Evolutionary conservation across 345 rosid genomes (phyloP).

Genomic region (Tarenaya hassleriana): DNA sequence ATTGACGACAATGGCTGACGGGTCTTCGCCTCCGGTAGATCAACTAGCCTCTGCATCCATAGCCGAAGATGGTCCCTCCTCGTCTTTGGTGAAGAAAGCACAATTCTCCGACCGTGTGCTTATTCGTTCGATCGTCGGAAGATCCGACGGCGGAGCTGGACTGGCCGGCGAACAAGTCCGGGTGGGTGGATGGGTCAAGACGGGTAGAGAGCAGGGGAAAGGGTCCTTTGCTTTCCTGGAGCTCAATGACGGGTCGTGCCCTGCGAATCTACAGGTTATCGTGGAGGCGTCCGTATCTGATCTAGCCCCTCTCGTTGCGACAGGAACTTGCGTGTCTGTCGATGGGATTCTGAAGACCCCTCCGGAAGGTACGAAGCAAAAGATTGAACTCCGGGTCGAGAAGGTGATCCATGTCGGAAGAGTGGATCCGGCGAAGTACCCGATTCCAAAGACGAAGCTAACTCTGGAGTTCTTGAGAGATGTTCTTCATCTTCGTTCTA

Average conservation of each 20-base stretch:
- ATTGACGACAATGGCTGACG: conserved; percentile 36
- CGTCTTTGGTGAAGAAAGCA: conserved; percentile 33
- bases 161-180: conserved; percentile 64
- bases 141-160: conserved; percentile 69
- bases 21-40: conserved; percentile 25
- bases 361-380: conserved; percentile 74
- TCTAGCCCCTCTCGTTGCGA: conserved; percentile 50
- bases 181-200: conserved; percentile 86
- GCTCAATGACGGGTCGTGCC: conserved; percentile 87
- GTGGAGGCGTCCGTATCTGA: conserved; percentile 56
- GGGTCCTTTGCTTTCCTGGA: conserved; percentile 83
- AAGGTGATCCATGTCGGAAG: conserved; percentile 50
- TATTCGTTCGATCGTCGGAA: conserved; percentile 57
- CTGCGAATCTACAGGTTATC: conserved; percentile 83
- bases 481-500: conserved; percentile 65
- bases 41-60: conserved; percentile 38
- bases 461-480: conserved; percentile 82
- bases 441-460: conserved; percentile 76
- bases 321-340: conserved; percentile 75
- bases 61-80: conserved; percentile 17
- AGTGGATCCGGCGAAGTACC: conserved; percentile 68
- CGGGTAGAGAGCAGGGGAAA: conserved; percentile 87
- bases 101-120: conserved; percentile 61
- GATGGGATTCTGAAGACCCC: conserved; percentile 71
- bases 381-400: conserved; percentile 78